These are phyloP conservation scores for Globisporangium carolinianum DNA, from an alignment of 352 stramenopile species.

Conservation along the genomic window DNA sequence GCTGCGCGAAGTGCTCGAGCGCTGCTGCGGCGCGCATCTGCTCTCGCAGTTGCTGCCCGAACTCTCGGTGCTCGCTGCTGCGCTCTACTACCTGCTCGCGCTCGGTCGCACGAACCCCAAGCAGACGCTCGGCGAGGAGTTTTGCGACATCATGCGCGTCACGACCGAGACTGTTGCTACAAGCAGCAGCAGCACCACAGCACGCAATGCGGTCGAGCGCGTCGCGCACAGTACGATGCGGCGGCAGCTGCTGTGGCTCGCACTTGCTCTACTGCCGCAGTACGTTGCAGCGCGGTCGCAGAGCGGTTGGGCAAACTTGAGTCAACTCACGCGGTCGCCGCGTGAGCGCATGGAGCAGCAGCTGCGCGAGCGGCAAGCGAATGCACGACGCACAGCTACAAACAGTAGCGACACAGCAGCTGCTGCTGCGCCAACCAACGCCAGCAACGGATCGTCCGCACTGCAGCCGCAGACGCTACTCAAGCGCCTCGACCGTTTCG, in stretches of 20 bases:
- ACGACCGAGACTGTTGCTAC: conserved; percentile 7
- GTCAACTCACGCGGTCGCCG: conserved; percentile 50
- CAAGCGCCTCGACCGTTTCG: conserved; percentile 32
- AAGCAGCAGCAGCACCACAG: not conserved
- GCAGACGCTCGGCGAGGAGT: conserved; percentile 85
- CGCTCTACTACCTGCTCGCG: conserved; percentile 64
- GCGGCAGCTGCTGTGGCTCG: conserved; percentile 54
- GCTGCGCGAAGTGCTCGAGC: conserved; percentile 70
- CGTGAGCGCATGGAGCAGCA: conserved; percentile 80
- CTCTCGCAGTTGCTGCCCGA: conserved; percentile 79
- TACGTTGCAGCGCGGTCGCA: conserved; percentile 65
- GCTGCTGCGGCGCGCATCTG: conserved; percentile 52
- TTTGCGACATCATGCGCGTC: conserved; percentile 77
- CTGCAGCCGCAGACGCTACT: conserved; percentile 16
- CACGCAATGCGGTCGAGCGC: not conserved
- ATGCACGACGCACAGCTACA: conserved; percentile 3
- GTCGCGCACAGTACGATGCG: conserved; percentile 27
- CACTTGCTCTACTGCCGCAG: conserved; percentile 36
- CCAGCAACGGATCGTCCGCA: not conserved
- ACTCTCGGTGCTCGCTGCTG: conserved; percentile 44
- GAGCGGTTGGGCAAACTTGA: conserved; percentile 64
- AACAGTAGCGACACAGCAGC: not conserved
- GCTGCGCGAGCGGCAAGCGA: conserved; percentile 38
- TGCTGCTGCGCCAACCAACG: not conserved
- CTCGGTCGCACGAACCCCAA: conserved; percentile 47